A percentile compares a stretch with the other conserved stretches of the same genome.
Conservation (phyloP, 2,329 filamentous ascomycete species). For the Fusarium sp. region DNA sequence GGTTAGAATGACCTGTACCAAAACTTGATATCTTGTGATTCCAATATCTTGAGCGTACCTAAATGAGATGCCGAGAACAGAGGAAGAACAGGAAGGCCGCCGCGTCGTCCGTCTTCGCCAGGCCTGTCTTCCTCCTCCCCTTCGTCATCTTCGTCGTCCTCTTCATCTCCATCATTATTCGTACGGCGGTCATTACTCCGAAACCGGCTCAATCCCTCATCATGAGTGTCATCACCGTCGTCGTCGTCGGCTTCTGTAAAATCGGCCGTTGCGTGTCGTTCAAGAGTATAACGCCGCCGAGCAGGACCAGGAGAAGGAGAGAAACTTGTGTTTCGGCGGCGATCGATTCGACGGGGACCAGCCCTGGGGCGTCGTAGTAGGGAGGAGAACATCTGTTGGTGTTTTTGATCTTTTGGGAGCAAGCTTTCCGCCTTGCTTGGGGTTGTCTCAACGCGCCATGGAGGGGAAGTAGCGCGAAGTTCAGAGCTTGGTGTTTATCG, state of each 20-base stretch:
- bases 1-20: conserved; percentile 8
- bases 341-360: conserved; percentile 47
- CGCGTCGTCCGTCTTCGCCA: conserved; percentile 44
- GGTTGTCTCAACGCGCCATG: conserved; percentile 42
- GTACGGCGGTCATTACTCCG: conserved; percentile 37
- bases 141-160: conserved; percentile 57
- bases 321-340: conserved; percentile 41
- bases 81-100: conserved; percentile 65
- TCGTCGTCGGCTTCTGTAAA: conserved; percentile 72
- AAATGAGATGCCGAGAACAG: conserved; percentile 84
- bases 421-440: conserved; percentile 42
- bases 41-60: conserved; percentile 57
- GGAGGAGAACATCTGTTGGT: conserved; percentile 51
- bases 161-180: conserved; percentile 57
- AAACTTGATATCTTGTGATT: not conserved
- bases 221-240: conserved; percentile 54
- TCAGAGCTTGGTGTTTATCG: conserved; percentile 26
- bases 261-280: conserved; percentile 68
- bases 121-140: conserved; percentile 55
- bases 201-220: conserved; percentile 45
- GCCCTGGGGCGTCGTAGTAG: conserved; percentile 48
- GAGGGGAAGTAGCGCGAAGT: conserved; percentile 23
- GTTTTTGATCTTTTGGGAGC: conserved; percentile 13
- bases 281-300: conserved; percentile 41
- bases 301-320: conserved; percentile 47